phyloP scores from a whole-genome alignment of 805 yeast species.

The Starmerella potacharoeniae region DNA sequence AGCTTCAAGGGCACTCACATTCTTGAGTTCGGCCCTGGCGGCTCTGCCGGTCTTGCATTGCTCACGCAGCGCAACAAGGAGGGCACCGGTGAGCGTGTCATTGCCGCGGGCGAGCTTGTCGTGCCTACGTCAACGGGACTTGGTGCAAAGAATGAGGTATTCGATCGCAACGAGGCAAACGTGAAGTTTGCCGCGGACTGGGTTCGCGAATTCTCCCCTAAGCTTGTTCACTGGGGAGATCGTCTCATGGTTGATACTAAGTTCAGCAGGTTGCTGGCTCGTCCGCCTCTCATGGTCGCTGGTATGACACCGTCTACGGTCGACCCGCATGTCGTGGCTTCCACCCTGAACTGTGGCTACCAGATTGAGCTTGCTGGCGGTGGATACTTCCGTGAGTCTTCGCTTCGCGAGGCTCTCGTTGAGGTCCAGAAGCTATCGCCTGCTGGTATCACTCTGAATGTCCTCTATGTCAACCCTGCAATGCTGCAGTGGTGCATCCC shows the following conservation, averaged over 20 bases:
- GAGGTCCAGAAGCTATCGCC: constrained; percentile 65
- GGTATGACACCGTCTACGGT: constrained; percentile 99
- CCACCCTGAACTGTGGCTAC: constrained; percentile 91
- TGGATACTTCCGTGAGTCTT: constrained; percentile 74
- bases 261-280: constrained; percentile 80
- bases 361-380: constrained; percentile 98
- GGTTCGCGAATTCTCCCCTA: constrained; percentile 81
- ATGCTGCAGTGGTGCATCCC: constrained; percentile 99
- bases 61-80: constrained; percentile 95
- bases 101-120: constrained; percentile 86
- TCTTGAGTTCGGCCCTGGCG: constrained; percentile 98
- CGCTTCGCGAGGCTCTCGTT: constrained; percentile 65
- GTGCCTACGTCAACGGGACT: constrained; percentile 53
- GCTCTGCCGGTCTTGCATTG: constrained; percentile 90
- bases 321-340: constrained; percentile 85
- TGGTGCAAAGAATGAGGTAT: constrained; percentile 92
- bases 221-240: constrained; percentile 55
- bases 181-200: constrained; percentile 82
- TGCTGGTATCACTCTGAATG: constrained; percentile 79
- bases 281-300: constrained; percentile 94
- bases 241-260: constrained; percentile 81
- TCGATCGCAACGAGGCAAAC: constrained; percentile 52
- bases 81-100: constrained; percentile 93
- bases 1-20: constrained; percentile 65
- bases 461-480: constrained; percentile 92